Base-by-base conservation (phyloP, 1,284 basidiomycete species). In the Tylopilus sp. region DNA sequence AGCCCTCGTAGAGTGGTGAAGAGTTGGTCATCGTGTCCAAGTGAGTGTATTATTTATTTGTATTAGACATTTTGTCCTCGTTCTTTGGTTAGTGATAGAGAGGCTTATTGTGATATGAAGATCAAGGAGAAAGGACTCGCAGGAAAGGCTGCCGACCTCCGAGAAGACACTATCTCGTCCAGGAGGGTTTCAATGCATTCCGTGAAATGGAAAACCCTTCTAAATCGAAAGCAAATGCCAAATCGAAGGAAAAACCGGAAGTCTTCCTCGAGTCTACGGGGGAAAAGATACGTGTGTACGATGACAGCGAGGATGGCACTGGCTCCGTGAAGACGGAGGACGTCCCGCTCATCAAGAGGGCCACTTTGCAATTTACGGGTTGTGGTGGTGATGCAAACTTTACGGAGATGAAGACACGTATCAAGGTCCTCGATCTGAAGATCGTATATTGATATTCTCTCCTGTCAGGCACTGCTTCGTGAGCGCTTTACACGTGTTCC, bases 71-170 rank as follows among this genome's bases (percentile, higher is more conserved):
- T 52, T 26, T 22, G 5, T 36, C 32, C n/a, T 65, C 24, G 66
- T 32, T 3, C 39, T 52, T 58, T 24, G 36, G 6, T 39, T 10
- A 29, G 8, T 22, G 4, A 33, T 71, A 95, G 94, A 78, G 91
- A 93, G 69, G 95, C 86, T 10, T 99, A 99, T 80, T 95, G 96
- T 75, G 90, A 95, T 70, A 97, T 97, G 95, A 99, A 99, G 83
- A 95, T 97, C 81, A 93, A 95, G 81, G 97, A 98, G 83, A 98
- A 98, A 81, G 96, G 96, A 13, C 83, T 94, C 51, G 90, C 83
- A 51, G 92, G 89, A 65, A 91, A 89, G 77, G 87, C 84, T 38
- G 90, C 89, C 32, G 81, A 82, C 55, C 79, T 84, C 69, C 86
- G 87, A 67, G 86, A 86, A 66, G 86, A 90, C 49, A 78, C 81